Conservation (phyloP, 768 basidiomycete species). For the Fistulinella prunicolor region DNA sequence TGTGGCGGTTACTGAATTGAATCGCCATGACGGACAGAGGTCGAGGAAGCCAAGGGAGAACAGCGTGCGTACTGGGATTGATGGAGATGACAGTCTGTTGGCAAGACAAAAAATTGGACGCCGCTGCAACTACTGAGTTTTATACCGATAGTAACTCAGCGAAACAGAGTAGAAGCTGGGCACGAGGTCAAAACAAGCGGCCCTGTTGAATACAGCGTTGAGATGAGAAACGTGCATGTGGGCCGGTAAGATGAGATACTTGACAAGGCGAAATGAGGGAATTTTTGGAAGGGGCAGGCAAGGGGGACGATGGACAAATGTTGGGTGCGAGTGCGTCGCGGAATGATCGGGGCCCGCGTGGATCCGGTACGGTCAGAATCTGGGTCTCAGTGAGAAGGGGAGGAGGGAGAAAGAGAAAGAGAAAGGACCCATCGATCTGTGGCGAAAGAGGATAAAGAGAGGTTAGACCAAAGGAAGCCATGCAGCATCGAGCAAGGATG, state of each 20-base stretch:
- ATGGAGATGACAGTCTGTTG: constrained; percentile 35
- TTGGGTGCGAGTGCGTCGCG: constrained; percentile 20
- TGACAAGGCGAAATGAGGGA: constrained; percentile 13
- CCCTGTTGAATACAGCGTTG: constrained; percentile 25
- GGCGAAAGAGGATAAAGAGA: constrained; percentile 11
- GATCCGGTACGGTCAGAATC: constrained; percentile 20
- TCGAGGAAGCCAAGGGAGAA: constrained; percentile 6
- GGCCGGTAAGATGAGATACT: constrained; percentile 13
- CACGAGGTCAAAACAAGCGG: constrained; percentile 36
- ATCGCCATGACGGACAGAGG: constrained; percentile 27
- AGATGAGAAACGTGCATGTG: constrained; percentile 23
- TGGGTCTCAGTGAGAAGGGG: constrained; percentile 14
- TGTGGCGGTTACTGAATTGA: constrained; percentile 22
- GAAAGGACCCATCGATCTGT: constrained; percentile 16
- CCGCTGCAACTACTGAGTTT: constrained; percentile 38
- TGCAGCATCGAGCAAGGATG: constrained; percentile 11
- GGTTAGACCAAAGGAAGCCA: constrained; percentile 20
- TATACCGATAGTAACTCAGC: constrained; percentile 40
- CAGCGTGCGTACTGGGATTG: constrained; percentile 20
- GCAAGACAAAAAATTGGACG: constrained; percentile 37
- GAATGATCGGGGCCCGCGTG: constrained; percentile 29
- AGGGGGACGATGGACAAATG: constrained; percentile 3
- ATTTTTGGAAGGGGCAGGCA: constrained; percentile 6
- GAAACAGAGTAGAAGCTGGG: constrained; percentile 38
- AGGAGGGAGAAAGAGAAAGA: constrained; percentile 10